Evolutionary conservation across 257 asterid genomes (phyloP).

Genomic region (Lycium barbarum): DNA sequence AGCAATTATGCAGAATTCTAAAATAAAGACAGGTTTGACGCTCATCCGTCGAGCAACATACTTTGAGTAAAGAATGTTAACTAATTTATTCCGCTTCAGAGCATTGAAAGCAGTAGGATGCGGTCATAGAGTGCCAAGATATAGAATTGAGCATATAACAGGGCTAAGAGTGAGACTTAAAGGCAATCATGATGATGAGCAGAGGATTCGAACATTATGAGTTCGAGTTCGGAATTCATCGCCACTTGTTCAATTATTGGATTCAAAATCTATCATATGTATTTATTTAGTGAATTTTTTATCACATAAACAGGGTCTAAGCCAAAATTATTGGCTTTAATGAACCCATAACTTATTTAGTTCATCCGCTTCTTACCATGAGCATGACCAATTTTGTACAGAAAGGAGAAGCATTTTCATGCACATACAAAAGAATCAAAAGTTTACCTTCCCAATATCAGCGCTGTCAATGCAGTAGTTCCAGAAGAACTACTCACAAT

Average conservation of each 20-base stretch:
- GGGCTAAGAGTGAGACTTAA: not conserved
- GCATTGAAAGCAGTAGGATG: not conserved
- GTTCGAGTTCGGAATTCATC: not conserved
- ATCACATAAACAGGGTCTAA: not conserved
- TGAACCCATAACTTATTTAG: not conserved
- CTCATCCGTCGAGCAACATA: not conserved
- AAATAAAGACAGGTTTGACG: not conserved
- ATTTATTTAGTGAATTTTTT: not conserved
- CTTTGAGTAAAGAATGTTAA: not conserved
- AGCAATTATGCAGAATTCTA: not conserved
- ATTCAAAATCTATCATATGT: not conserved
- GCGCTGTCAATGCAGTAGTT: conserved; percentile 72
- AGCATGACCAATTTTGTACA: not conserved
- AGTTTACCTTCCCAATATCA: conserved; percentile 61
- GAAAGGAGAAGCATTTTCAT: not conserved
- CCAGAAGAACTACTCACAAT: conserved; percentile 64
- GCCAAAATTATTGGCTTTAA: not conserved
- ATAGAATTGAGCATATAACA: not conserved
- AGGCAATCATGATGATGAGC: not conserved
- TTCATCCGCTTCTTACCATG: conserved; percentile 8
- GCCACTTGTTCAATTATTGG: not conserved
- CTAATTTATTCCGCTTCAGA: not conserved
- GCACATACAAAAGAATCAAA: conserved; percentile 45
- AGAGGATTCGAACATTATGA: not conserved
- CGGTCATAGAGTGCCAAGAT: conserved; percentile 48